Evolutionary conservation across 305 asterid species (phyloP).

Genomic region (Striga hermonthica): DNA sequence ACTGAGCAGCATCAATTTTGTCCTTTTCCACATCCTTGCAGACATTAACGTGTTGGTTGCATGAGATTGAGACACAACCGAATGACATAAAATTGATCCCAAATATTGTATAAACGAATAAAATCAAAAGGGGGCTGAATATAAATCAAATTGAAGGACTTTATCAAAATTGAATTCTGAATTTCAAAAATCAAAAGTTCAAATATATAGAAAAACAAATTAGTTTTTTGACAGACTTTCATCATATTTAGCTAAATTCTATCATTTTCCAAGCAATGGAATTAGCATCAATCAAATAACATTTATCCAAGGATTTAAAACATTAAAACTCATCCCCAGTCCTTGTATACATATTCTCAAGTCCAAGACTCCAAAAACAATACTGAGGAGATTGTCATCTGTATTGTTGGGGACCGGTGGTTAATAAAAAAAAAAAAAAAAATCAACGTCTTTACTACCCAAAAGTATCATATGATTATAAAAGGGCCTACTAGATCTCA

Average conservation of each 20-base stretch:
- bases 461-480: constrained; percentile 9
- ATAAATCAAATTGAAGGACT: constrained; percentile 17
- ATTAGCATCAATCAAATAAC: neutral
- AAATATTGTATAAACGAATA: constrained; percentile 2
- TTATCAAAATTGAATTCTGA: neutral
- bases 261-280: constrained; percentile 11
- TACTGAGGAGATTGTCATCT: constrained; percentile 14
- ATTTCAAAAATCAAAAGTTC: constrained; percentile 10
- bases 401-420: neutral
- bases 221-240: neutral
- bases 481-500: constrained; percentile 21
- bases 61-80: constrained; percentile 18
- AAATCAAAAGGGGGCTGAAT: constrained; percentile 1
- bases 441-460: neutral
- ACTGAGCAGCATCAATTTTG: constrained; percentile 74
- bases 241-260: constrained; percentile 6
- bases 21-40: constrained; percentile 56
- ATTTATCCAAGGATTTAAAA: constrained; percentile 11
- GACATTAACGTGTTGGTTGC: constrained; percentile 29
- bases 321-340: constrained; percentile 3
- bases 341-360: constrained; percentile 22
- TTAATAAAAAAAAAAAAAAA: neutral
- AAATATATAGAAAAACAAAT: neutral
- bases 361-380: constrained; percentile 6
- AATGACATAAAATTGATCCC: constrained; percentile 26